These are phyloP conservation scores for Isabelozyma heimii DNA, from an alignment of 805 yeast species.

Conservation along the genomic window DNA sequence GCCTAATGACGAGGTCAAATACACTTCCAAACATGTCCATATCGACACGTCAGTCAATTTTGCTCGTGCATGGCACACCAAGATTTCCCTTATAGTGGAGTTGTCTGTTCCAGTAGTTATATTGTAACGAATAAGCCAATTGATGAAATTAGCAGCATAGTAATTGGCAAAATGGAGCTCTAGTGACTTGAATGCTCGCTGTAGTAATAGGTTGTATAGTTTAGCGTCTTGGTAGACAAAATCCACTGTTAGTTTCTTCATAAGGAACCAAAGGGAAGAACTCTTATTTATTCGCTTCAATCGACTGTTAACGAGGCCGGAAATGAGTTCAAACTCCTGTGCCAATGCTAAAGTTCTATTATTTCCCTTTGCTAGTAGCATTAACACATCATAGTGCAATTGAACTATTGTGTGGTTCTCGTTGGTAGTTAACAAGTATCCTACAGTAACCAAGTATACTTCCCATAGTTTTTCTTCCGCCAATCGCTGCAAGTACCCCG, in stretches of 20 bases:
- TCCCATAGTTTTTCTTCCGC: slow-evolving; percentile 7
- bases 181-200: slow-evolving; percentile 24
- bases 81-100: background rate
- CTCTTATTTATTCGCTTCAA: slow-evolving; percentile 37
- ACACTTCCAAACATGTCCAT: slow-evolving; percentile 16
- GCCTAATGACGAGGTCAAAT: background rate
- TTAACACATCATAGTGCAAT: slow-evolving; percentile 23
- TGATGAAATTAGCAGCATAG: slow-evolving; percentile 31
- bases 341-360: slow-evolving; percentile 1
- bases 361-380: slow-evolving; percentile 1
- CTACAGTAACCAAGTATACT: slow-evolving; percentile 28
- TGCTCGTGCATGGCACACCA: slow-evolving; percentile 9
- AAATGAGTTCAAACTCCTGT: slow-evolving; percentile 27
- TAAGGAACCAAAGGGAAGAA: slow-evolving; percentile 34
- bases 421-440: slow-evolving; percentile 35
- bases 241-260: slow-evolving; percentile 21
- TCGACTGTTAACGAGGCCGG: slow-evolving; percentile 27
- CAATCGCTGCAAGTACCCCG: background rate
- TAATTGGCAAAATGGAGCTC: slow-evolving; percentile 38
- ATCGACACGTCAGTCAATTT: slow-evolving; percentile 19
- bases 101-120: background rate
- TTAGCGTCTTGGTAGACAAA: slow-evolving; percentile 2
- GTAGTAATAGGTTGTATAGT: slow-evolving; percentile 5
- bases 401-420: slow-evolving; percentile 32
- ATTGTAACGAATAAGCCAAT: slow-evolving; percentile 21